Conservation (phyloP, 2,329 filamentous ascomycete species). For the Aciculosporium take region DNA sequence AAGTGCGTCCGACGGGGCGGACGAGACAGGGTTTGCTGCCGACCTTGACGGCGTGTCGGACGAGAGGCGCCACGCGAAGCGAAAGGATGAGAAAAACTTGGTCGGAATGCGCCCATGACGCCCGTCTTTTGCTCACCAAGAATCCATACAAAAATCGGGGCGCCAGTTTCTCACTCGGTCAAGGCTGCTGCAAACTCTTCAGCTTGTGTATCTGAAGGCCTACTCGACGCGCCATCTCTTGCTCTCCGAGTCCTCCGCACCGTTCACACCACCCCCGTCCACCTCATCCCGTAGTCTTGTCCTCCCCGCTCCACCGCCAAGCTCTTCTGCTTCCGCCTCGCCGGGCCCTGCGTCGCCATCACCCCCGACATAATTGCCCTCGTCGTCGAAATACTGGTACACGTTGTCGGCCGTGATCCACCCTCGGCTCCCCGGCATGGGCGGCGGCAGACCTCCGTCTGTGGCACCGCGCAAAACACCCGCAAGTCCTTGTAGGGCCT, state of each 20-base stretch:
- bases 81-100: no score
- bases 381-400: slow-evolving; percentile 64
- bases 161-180: no score
- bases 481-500: slow-evolving; percentile 40
- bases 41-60: no score
- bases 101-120: no score
- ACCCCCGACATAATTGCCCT: slow-evolving; percentile 60
- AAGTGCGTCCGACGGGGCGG: no score
- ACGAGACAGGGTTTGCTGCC: no score
- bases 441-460: slow-evolving; percentile 43
- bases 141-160: no score
- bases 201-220: not conserved
- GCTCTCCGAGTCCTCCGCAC: slow-evolving; percentile 28
- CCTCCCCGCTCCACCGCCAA: slow-evolving; percentile 51
- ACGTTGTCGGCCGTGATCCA: slow-evolving; percentile 93
- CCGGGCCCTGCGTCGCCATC: slow-evolving; percentile 19
- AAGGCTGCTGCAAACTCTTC: no score
- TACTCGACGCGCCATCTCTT: slow-evolving; percentile 35
- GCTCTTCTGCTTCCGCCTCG: slow-evolving; percentile 26
- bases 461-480: slow-evolving; percentile 36
- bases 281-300: slow-evolving; percentile 36
- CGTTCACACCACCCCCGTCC: slow-evolving; percentile 32
- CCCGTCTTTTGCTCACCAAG: no score
- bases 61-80: no score
- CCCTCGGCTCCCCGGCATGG: slow-evolving; percentile 58